phyloP scores from a whole-genome alignment of 139 green algal genomes.

The Marvania coccoides region DNA sequence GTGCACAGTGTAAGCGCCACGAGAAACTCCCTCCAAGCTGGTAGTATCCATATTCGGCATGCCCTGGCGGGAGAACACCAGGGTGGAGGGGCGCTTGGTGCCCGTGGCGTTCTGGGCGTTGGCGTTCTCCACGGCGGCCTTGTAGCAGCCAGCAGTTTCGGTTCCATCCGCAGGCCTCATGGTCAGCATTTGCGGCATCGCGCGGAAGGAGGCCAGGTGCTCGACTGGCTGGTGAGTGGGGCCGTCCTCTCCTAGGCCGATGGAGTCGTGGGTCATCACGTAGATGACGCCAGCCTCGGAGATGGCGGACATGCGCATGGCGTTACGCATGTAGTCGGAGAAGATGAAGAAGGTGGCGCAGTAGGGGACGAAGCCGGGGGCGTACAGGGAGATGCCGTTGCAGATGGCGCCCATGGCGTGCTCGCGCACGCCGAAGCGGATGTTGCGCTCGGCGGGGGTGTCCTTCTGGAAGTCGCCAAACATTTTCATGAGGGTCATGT shows the following conservation, averaged over 20 bases:
- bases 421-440: constrained; percentile 97
- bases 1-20: constrained; percentile 89
- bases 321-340: constrained; percentile 98
- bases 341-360: constrained; percentile 99
- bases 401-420: constrained; percentile 96
- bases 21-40: constrained; percentile 64
- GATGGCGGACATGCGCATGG: constrained; percentile 93
- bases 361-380: constrained; percentile 89
- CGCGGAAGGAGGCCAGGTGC: constrained; percentile 95
- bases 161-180: constrained; percentile 90
- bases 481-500: constrained; percentile 98
- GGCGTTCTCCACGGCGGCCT: constrained; percentile 62
- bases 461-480: constrained; percentile 98
- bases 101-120: constrained; percentile 32
- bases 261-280: constrained; percentile 99
- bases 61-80: constrained; percentile 93
- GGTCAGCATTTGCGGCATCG: constrained; percentile 98
- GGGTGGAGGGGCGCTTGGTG: constrained; percentile 68
- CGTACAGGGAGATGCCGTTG: constrained; percentile 92
- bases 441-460: constrained; percentile 86
- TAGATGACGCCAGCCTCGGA: constrained; percentile 82
- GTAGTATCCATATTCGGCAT: constrained; percentile 87
- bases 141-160: constrained; percentile 93
- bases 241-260: constrained; percentile 98
- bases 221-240: constrained; percentile 98